phyloP scores from a whole-genome alignment of 1,284 basidiomycete genomes.

The Ganoderma leucocontextum region DNA sequence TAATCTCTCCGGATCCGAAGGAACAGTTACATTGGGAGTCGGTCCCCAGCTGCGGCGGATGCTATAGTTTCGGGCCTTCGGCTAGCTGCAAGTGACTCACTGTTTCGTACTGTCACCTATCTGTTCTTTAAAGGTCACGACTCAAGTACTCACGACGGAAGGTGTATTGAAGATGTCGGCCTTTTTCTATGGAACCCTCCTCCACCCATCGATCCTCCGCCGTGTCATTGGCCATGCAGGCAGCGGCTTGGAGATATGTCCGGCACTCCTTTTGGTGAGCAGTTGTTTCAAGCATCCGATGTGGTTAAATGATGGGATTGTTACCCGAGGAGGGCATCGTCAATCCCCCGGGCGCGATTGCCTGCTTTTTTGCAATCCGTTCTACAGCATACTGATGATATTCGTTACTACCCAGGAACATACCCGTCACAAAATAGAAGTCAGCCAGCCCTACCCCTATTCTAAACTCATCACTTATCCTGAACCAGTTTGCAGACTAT shows the following conservation, averaged over 20 bases:
- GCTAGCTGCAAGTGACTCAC: neutral
- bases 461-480: neutral
- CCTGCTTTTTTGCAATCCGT: neutral
- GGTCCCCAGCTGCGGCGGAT: neutral
- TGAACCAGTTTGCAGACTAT: conserved; percentile 70
- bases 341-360: neutral
- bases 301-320: neutral
- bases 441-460: conserved; percentile 39
- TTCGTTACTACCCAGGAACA: conserved; percentile 60
- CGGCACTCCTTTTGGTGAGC: conserved; percentile 57
- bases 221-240: conserved; percentile 60
- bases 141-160: neutral
- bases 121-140: neutral
- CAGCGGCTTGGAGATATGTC: conserved; percentile 51
- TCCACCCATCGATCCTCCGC: conserved; percentile 60
- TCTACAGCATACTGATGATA: neutral
- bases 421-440: conserved; percentile 75
- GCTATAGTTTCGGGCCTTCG: neutral
- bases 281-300: neutral
- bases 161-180: conserved; percentile 45
- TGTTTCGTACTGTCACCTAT: neutral
- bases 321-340: neutral
- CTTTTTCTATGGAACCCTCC: conserved; percentile 88
- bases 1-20: conserved; percentile 6
- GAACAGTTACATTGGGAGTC: too few species aligned